A percentile compares a stretch with the other conserved stretches of the same genome.
phyloP scores from a whole-genome alignment of 495 filamentous ascomycete species.

The Aspergillus ostianus region DNA sequence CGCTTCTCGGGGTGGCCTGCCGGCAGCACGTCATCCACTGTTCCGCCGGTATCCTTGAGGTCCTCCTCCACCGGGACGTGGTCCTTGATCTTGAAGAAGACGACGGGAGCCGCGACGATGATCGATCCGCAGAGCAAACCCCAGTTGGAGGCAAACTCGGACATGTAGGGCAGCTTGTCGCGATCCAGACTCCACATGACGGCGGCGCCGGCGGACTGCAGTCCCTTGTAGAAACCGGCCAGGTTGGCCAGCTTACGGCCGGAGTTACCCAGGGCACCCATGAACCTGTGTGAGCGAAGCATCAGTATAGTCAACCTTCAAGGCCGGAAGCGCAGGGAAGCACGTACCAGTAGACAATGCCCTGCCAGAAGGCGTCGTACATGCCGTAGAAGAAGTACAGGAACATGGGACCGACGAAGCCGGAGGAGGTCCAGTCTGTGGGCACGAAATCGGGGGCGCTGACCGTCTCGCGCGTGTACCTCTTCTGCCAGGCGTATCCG shows the following conservation, averaged over 20 bases:
- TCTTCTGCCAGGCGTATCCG: conserved; percentile 48
- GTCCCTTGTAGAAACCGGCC: conserved; percentile 88
- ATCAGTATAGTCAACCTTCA: not conserved
- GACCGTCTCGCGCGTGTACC: conserved; percentile 35
- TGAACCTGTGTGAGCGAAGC: conserved; percentile 52
- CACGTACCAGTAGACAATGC: not conserved
- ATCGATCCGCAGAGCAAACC: conserved; percentile 66
- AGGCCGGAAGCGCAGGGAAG: too few species aligned
- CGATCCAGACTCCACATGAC: conserved; percentile 78
- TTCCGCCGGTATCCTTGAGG: conserved; percentile 74
- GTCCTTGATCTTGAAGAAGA: conserved; percentile 70
- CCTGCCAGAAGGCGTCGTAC: conserved; percentile 56
- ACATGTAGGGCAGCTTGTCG: conserved; percentile 56
- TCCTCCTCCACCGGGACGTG: conserved; percentile 70
- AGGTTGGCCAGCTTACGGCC: conserved; percentile 86
- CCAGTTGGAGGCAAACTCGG: conserved; percentile 54
- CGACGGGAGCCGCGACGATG: conserved; percentile 67
- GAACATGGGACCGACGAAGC: not conserved
- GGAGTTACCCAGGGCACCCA: conserved; percentile 88
- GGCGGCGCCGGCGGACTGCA: conserved; percentile 82
- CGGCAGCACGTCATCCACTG: conserved; percentile 58
- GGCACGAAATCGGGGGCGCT: conserved; percentile 11
- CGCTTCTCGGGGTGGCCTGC: conserved; percentile 12
- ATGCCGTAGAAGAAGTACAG: conserved; percentile 56
- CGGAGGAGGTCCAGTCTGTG: conserved; percentile 36